Base-by-base conservation (phyloP, 257 asterid species). In the Dorcoceras hygrometricum region DNA sequence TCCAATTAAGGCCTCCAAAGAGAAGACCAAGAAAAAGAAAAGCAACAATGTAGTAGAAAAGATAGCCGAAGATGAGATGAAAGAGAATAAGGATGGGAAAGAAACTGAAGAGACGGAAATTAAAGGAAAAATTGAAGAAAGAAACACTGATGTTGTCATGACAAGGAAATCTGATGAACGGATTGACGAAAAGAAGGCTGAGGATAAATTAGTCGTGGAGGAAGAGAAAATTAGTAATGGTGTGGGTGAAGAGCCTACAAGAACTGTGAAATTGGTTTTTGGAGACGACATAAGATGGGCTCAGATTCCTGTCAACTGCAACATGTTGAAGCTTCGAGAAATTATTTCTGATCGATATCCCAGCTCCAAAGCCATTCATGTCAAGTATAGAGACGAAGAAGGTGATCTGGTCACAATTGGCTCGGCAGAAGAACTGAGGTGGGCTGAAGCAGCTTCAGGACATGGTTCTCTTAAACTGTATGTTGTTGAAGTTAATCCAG, bases 201-300 rank as follows among this genome's bases (percentile, higher is more conserved):
- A 71, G 64, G 86, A 82, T 61, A 86, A 65, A 62, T 32, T 77
- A 75, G 80, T 86, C 80, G 92, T 86, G 76, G 89, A 84, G 79
- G 95, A 83, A 67, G 87, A 83, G 69, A 80, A 55, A 68, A 71
- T 73, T 56, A 83, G 77, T 62, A 79, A 66, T 29, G 75, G 54
- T 24, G 63, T 69, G 23, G 86, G 78, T 34, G 85, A 81, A 57
- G 85, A 71, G 77, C 69, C 82, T 48, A 72, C 50, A 64, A 71
- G 86, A 71, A 74, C 75, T 2, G 85, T 90, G 75, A 90, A 90
- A 72, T 62, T 90, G 65, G 92, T 88, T 25, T 83, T 80, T 29
- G 96, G 96, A 23, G 96, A 90, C 65, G 97, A 90, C 69, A 90
- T 90, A 80, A 86, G 96, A 69, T 86, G 93, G 86, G 96, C 95